A percentile compares a stretch with the other conserved stretches of the same genome.
phyloP scores from a whole-genome alignment of 1,139 yeast genomes.

The Candida sojae region DNA sequence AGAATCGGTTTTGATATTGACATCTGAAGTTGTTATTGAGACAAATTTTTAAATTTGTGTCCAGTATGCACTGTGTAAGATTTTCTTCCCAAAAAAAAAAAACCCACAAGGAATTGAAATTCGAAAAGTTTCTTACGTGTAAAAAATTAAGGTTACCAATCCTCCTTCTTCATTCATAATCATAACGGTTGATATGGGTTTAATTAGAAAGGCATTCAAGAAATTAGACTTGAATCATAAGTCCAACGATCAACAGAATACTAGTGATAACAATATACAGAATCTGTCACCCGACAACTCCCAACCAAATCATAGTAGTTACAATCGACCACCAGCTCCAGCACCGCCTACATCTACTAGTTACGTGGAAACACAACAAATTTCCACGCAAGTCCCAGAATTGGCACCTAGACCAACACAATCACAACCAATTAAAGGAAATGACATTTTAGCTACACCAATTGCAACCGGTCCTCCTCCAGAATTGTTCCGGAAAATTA shows the following conservation, averaged over 20 bases:
- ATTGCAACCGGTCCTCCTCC: constrained; percentile 32
- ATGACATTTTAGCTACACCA: constrained; percentile 19
- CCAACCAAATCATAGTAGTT: not conserved
- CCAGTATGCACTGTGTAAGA: not conserved
- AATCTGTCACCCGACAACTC: not conserved
- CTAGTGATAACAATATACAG: not conserved
- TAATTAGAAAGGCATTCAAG: constrained; percentile 20
- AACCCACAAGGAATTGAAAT: no score
- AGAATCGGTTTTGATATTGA: no score
- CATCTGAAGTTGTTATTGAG: no score
- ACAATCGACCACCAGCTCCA: constrained; percentile 11
- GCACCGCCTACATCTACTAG: constrained; percentile 8
- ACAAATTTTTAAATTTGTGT: not conserved
- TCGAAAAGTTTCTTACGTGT: no score
- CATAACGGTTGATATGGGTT: not conserved
- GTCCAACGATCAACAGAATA: not conserved
- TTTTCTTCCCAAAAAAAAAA: no score
- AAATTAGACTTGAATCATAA: constrained; percentile 19
- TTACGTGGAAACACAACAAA: no score
- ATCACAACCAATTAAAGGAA: constrained; percentile 4
- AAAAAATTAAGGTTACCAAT: no score
- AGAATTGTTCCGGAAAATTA: constrained; percentile 19
- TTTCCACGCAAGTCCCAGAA: no score
- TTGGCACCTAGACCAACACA: not conserved
- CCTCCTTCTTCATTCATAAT: no score